Base-by-base conservation (phyloP, 352 stramenopile genomes). In the Pythium utonaiense region DNA sequence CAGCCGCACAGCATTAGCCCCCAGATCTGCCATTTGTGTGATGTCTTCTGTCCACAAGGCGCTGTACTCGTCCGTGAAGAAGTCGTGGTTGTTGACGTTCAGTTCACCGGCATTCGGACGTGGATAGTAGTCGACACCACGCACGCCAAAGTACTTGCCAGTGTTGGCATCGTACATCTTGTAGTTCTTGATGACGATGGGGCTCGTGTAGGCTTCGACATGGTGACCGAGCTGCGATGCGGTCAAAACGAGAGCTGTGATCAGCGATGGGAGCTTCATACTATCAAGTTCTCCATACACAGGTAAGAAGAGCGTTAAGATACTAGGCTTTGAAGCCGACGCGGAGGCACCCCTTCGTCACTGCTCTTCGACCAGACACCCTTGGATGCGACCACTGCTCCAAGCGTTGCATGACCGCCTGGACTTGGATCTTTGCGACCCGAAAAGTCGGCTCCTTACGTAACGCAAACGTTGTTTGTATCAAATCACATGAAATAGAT, bases 41-140 rank as follows among this genome's bases (percentile, higher is more conserved):
- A 96, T 75, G 60, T 96, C 84, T 1, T 59, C 56, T 31, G 54
- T 61, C 88, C 88, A 96, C n/a, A 96, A 54, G 21, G 74, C 25
- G n/a, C 77, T 49, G 67, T 88, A 71, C 49, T 87, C 77, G 63
- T 96, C 82, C 40, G 86, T 93, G 67, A 93, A 96, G 51, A 92
- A 86, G 51, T 96, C 88, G 38, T 85, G 41, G 66, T 86, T 93
- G 69, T 95, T 93, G 1, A 62, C 57, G 50, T 91, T 58, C 22
- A 86, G 57, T 40, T 80, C 59, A 36, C 89, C 89, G 1, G 67
- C 60, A 57, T 97, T 97, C 3, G 89, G 86, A 4, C 89, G 80
- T 8, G 87, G 87, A 66, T 95, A 95, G 70, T 96, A 96, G 64
- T 89, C 83, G 41, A 96, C 82, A 9, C 89, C 89, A 25, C 76